Conservation (phyloP, 768 basidiomycete species). For the Leccinum imitatum region DNA sequence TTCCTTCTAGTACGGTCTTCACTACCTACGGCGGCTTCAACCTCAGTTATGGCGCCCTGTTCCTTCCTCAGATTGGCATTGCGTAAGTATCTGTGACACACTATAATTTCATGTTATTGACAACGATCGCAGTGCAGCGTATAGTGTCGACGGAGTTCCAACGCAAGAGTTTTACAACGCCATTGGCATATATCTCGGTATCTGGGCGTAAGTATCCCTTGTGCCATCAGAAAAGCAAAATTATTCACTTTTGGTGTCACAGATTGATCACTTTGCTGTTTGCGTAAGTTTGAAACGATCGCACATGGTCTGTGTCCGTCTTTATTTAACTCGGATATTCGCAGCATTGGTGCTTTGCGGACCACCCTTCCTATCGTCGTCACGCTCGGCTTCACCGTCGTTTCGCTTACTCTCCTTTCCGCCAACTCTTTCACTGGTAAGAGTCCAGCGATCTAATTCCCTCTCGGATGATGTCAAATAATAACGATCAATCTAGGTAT, state of each 20-base stretch:
- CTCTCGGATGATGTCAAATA: background rate
- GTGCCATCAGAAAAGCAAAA: background rate
- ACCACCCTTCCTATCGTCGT: conserved; percentile 25
- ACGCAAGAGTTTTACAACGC: conserved; percentile 26
- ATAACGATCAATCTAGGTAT: conserved; percentile 14
- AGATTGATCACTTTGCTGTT: conserved; percentile 29
- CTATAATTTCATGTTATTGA: conserved; percentile 1
- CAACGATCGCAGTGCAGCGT: conserved; percentile 17
- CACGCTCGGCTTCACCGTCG: conserved; percentile 23
- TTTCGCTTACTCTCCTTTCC: conserved; percentile 27
- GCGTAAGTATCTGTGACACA: conserved; percentile 17
- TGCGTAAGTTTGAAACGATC: conserved; percentile 13
- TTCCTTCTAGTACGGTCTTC: conserved; percentile 24
- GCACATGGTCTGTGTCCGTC: too few relatives aligned
- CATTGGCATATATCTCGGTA: conserved; percentile 28
- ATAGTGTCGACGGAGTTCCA: conserved; percentile 24
- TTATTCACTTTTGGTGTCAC: background rate
- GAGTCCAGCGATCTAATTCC: background rate
- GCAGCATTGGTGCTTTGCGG: conserved; percentile 21
- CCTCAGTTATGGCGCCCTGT: conserved; percentile 29
- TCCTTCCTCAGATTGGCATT: conserved; percentile 26
- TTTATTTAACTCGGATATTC: background rate
- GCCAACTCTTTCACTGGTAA: conserved; percentile 29
- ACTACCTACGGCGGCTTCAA: conserved; percentile 32
- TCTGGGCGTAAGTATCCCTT: conserved; percentile 24